These are phyloP conservation scores for Pseudovirgaria hyperparasitica DNA, from an alignment of 2,329 filamentous ascomycete species.

Conservation along the genomic window DNA sequence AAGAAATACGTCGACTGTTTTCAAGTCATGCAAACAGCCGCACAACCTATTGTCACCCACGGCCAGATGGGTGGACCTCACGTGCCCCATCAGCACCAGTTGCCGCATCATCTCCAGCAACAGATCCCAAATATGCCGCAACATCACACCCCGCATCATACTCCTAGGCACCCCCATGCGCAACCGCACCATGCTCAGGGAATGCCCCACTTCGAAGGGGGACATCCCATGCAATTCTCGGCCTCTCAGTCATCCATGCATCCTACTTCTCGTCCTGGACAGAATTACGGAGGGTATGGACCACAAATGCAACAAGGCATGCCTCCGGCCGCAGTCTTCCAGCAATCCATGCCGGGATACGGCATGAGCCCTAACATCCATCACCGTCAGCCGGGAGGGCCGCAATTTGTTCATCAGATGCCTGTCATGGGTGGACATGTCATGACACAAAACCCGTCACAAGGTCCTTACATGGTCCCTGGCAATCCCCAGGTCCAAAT, in stretches of 20 bases:
- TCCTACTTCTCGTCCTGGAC: constrained; percentile 67
- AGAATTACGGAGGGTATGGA: constrained; percentile 58
- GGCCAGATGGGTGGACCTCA: constrained; percentile 50
- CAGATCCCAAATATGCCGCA: constrained; percentile 54
- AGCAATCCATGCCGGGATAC: constrained; percentile 51
- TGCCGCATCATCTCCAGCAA: constrained; percentile 72
- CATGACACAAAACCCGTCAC: constrained; percentile 68
- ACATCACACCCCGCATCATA: constrained; percentile 61
- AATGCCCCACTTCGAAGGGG: constrained; percentile 60
- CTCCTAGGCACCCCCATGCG: constrained; percentile 63
- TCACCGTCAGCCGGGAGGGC: constrained; percentile 58
- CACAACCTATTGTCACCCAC: constrained; percentile 48
- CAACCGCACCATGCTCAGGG: constrained; percentile 60
- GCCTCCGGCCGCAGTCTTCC: constrained; percentile 26
- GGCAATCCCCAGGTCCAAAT: constrained; percentile 64
- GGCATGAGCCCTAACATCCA: constrained; percentile 57
- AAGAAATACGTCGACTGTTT: constrained; percentile 73
- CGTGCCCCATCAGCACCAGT: constrained; percentile 69
- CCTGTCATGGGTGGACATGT: constrained; percentile 58
- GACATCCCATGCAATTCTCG: constrained; percentile 77
- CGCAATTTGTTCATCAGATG: constrained; percentile 61
- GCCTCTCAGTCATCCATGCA: constrained; percentile 69
- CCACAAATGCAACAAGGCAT: constrained; percentile 49
- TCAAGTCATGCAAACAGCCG: constrained; percentile 49
- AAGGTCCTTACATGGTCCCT: constrained; percentile 58